phyloP scores from a whole-genome alignment of 2,329 filamentous ascomycete genomes.

The Xylaria sp. region DNA sequence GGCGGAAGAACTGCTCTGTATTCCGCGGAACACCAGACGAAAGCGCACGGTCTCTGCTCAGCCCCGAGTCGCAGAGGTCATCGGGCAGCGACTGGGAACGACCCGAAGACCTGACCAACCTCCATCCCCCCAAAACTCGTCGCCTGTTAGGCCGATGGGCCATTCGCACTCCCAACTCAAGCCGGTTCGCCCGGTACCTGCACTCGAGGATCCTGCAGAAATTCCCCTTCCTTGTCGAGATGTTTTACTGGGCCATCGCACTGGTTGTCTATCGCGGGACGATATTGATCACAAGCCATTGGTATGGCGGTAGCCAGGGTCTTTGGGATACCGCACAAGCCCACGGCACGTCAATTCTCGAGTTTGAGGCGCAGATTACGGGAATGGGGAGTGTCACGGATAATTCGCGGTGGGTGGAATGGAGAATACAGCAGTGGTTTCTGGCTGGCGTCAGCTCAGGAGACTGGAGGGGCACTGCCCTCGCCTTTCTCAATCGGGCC shows the following conservation, averaged over 20 bases:
- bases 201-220: constrained; percentile 66
- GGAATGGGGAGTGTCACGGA: constrained; percentile 33
- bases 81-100: constrained; percentile 32
- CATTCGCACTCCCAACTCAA: constrained; percentile 58
- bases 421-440: constrained; percentile 41
- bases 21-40: constrained; percentile 30
- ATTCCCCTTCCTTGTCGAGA: constrained; percentile 72
- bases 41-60: constrained; percentile 30
- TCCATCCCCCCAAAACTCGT: constrained; percentile 38
- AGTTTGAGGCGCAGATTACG: constrained; percentile 46
- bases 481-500: constrained; percentile 54
- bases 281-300: constrained; percentile 54
- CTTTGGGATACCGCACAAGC: constrained; percentile 53
- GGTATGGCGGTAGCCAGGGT: constrained; percentile 55
- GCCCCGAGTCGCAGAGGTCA: constrained; percentile 30
- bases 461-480: constrained; percentile 40
- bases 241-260: constrained; percentile 76
- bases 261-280: constrained; percentile 68
- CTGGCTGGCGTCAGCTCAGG: constrained; percentile 45
- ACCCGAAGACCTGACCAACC: constrained; percentile 21
- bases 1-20: constrained; percentile 45
- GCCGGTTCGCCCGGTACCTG: constrained; percentile 60
- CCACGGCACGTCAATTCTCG: constrained; percentile 50
- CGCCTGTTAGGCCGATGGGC: constrained; percentile 41
- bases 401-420: constrained; percentile 48